Percentiles rank a stretch among this genome's conserved stretches.
Evolutionary conservation across 257 asterid genomes (phyloP).

Genomic region (Solanum appendiculatum): DNA sequence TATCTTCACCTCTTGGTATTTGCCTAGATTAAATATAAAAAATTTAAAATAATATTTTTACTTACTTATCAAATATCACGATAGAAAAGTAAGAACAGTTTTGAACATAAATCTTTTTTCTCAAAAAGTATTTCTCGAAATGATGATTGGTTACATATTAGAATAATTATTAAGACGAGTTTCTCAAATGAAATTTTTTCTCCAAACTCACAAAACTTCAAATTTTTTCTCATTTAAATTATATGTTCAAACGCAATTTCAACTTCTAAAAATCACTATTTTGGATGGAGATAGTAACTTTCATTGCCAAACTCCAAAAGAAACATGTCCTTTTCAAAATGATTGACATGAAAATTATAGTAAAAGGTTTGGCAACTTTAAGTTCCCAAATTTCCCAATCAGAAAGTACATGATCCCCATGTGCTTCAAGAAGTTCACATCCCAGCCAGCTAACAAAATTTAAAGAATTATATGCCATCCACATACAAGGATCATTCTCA

Average conservation of each 20-base stretch:
- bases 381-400: background rate
- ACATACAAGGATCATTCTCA: background rate
- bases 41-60: background rate
- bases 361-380: background rate
- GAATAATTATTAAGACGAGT: background rate
- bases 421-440: constrained; percentile 1
- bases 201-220: background rate
- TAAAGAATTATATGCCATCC: background rate
- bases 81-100: background rate
- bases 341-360: background rate
- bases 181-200: background rate
- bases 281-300: background rate
- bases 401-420: background rate
- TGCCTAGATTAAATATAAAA: background rate
- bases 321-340: background rate
- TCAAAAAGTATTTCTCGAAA: background rate
- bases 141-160: background rate
- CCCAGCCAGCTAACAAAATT: constrained; percentile 4
- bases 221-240: background rate
- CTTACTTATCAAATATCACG: background rate
- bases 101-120: background rate
- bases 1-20: background rate
- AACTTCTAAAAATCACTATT: background rate
- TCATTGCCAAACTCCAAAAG: background rate
- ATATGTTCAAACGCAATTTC: background rate